phyloP scores from a whole-genome alignment of 225 moss, liverwort and hornwort genomes.

The Marchantia polymorpha region DNA sequence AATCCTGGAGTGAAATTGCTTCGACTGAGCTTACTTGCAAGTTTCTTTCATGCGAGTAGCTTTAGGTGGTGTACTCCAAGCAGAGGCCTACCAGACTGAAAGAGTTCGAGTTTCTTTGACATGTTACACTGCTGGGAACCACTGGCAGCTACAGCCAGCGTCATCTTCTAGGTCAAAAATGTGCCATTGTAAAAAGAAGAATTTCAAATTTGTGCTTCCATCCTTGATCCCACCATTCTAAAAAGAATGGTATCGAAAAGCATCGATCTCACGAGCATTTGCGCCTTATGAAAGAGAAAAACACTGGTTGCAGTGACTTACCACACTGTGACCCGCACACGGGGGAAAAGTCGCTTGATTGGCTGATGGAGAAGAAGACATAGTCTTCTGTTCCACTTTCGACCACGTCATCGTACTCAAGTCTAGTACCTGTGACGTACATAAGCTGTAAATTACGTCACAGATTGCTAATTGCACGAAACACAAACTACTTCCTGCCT shows the following conservation, averaged over 20 bases:
- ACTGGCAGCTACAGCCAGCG: background rate
- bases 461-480: background rate
- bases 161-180: too few relatives aligned
- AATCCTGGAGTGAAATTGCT: background rate
- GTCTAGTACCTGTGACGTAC: conserved; percentile 52
- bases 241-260: too few relatives aligned
- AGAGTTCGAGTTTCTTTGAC: background rate
- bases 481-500: background rate
- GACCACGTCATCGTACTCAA: conserved; percentile 75
- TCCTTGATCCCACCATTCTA: background rate
- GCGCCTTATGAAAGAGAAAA: background rate
- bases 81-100: background rate
- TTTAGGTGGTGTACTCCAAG: background rate
- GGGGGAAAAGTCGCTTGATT: conserved; percentile 64
- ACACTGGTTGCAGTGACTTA: conserved; percentile 1
- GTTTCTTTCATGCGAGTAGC: background rate
- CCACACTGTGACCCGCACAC: conserved; percentile 85
- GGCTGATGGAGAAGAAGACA: conserved; percentile 41
- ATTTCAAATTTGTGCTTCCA: background rate
- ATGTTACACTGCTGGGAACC: background rate
- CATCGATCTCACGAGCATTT: background rate
- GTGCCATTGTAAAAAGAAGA: background rate
- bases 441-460: background rate
- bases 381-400: conserved; percentile 62
- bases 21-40: background rate